A percentile compares a stretch with the other conserved stretches of the same genome.
Evolutionary conservation across 2,329 filamentous ascomycete species (phyloP).

Genomic region (Fusarium chaquense): DNA sequence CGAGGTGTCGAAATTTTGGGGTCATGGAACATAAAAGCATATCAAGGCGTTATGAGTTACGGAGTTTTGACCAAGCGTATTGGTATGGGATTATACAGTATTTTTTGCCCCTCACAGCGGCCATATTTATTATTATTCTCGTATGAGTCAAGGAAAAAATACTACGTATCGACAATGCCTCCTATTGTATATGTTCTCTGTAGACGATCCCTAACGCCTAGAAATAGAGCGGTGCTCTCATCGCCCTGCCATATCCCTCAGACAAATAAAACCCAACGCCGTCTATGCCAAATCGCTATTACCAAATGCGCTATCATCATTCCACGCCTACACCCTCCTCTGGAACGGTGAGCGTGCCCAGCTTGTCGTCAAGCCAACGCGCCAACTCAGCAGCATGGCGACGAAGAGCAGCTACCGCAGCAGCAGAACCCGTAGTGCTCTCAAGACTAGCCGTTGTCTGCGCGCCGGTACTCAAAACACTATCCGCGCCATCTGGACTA

Average conservation of each 20-base stretch:
- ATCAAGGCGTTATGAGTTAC: conserved; percentile 37
- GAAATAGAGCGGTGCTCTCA: conserved; percentile 20
- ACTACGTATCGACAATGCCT: conserved; percentile 23
- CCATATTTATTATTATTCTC: conserved; percentile 36
- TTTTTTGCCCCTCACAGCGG: conserved; percentile 21
- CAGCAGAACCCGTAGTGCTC: conserved; percentile 56
- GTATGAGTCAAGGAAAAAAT: conserved; percentile 13
- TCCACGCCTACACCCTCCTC: conserved; percentile 62
- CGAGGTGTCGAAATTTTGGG: conserved; percentile 7
- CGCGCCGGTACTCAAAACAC: conserved; percentile 60
- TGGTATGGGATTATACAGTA: conserved; percentile 23
- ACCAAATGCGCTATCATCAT: conserved; percentile 31
- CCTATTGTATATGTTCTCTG: conserved; percentile 38
- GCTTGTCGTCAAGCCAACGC: conserved; percentile 70
- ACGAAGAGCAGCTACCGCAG: conserved; percentile 64
- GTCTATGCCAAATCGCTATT: conserved; percentile 33
- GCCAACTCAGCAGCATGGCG: conserved; percentile 70
- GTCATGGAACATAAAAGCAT: conserved; percentile 30
- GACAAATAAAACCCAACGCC: conserved; percentile 41
- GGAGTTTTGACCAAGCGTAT: conserved; percentile 23
- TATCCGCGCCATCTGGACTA: conserved; percentile 60
- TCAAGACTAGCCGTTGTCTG: conserved; percentile 58
- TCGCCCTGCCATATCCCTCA: conserved; percentile 23
- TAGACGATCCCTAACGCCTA: conserved; percentile 43
- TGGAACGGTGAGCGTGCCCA: conserved; percentile 65